Conservation (phyloP, 495 filamentous ascomycete genomes). For the Neurospora africana region DNA sequence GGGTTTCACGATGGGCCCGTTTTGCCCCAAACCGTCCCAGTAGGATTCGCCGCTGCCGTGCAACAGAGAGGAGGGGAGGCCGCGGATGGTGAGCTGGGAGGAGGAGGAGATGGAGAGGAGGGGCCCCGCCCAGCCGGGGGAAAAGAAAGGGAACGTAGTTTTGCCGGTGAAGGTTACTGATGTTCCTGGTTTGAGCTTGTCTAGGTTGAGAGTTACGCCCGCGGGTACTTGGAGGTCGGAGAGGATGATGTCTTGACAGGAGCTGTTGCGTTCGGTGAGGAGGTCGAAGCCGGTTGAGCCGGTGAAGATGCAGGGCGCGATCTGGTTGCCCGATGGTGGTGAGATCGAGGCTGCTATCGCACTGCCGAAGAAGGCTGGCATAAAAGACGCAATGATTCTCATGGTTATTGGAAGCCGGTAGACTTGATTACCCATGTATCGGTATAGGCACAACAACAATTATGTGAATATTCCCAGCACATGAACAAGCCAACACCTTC, state of each 20-base stretch:
- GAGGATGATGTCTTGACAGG: constrained; percentile 4
- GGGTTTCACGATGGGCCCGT: constrained; percentile 43
- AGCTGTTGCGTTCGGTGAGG: not conserved
- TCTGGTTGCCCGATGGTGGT: not conserved
- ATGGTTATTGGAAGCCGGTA: not conserved
- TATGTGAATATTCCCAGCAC: not conserved
- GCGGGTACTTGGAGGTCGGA: constrained; percentile 2
- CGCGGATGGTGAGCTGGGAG: constrained; percentile 33
- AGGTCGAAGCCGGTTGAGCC: constrained; percentile 1
- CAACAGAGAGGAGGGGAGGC: constrained; percentile 31
- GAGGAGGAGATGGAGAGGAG: constrained; percentile 39
- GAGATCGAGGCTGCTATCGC: not conserved
- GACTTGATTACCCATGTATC: not conserved
- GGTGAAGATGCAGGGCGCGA: not conserved
- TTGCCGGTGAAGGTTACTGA: constrained; percentile 36
- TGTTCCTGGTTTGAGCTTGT: not conserved
- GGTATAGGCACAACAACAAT: not conserved
- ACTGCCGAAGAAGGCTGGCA: not conserved
- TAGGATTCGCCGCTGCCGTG: constrained; percentile 37
- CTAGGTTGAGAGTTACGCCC: constrained; percentile 2
- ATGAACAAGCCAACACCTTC: not conserved
- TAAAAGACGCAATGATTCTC: not conserved
- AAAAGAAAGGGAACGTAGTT: constrained; percentile 36
- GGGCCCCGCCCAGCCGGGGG: constrained; percentile 38
- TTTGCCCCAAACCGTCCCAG: constrained; percentile 43